phyloP scores from a whole-genome alignment of 129 eudicot species.

The Artemisia argyi region DNA sequence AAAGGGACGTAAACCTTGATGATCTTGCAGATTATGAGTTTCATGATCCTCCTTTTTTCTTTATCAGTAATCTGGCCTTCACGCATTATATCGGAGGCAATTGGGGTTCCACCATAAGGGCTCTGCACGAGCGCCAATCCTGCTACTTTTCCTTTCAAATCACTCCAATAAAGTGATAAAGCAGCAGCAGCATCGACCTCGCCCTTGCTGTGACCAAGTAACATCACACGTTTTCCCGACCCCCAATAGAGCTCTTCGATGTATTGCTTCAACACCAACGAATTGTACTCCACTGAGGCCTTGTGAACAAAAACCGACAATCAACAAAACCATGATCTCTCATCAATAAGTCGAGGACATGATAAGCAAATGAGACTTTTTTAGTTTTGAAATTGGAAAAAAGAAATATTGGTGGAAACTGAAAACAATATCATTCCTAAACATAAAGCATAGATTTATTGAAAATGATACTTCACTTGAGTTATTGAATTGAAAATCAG shows the following conservation, averaged over 20 bases:
- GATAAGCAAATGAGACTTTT: background rate
- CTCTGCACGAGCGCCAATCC: constrained; percentile 95
- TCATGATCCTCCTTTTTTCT: constrained; percentile 74
- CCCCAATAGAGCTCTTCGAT: constrained; percentile 97
- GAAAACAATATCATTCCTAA: background rate
- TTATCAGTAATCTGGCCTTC: constrained; percentile 93
- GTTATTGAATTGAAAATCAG: background rate
- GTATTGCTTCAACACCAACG: constrained; percentile 80
- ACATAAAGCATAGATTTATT: no score
- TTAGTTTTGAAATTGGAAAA: constrained; percentile 1
- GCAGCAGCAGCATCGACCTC: constrained; percentile 99
- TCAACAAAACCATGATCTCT: background rate
- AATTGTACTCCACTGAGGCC: constrained; percentile 98
- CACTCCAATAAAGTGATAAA: constrained; percentile 70
- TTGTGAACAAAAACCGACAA: constrained; percentile 33
- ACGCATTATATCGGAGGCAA: constrained; percentile 97
- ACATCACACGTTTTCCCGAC: constrained; percentile 92
- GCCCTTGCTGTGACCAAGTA: constrained; percentile 98
- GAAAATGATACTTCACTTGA: no score
- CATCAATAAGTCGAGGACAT: background rate
- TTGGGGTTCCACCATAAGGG: constrained; percentile 95
- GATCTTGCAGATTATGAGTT: constrained; percentile 71
- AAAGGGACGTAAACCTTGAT: constrained; percentile 57
- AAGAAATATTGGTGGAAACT: constrained; percentile 7
- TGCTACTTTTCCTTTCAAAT: constrained; percentile 73